A percentile compares a stretch with the other conserved stretches of the same genome.
phyloP scores from a whole-genome alignment of 2,329 filamentous ascomycete genomes.

The Fusarium gaditjirri region DNA sequence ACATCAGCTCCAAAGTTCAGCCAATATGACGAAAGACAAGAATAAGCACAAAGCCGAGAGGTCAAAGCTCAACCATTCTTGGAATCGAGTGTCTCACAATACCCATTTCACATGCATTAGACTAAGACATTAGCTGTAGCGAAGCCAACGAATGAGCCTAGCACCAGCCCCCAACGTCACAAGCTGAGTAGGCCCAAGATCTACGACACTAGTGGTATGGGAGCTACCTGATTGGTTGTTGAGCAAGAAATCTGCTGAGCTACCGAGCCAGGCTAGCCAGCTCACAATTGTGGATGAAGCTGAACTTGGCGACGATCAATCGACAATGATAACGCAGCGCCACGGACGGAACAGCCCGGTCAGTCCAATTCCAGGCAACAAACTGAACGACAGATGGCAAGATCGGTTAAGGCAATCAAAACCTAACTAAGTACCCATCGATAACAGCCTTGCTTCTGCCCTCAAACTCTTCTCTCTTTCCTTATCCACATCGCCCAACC shows the following conservation, averaged over 20 bases:
- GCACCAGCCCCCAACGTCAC: neutral
- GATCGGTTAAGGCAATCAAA: no score
- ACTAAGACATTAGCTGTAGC: neutral
- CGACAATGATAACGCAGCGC: neutral
- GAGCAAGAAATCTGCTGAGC: neutral
- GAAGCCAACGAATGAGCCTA: neutral
- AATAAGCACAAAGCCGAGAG: neutral
- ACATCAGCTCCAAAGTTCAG: neutral
- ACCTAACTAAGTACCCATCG: no score
- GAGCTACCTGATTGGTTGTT: neutral
- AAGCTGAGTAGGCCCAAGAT: neutral
- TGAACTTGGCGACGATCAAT: neutral
- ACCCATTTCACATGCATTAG: neutral
- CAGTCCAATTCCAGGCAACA: no score
- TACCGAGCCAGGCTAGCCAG: neutral
- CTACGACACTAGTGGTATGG: rapidly evolving
- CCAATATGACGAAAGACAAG: neutral
- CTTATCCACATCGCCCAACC: neutral
- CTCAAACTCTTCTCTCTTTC: neutral
- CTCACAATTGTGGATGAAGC: neutral
- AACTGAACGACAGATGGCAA: no score
- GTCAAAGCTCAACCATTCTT: neutral
- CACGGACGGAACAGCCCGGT: neutral
- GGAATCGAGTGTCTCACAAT: neutral
- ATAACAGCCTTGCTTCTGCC: no score